Percentiles rank a stretch among this genome's conserved stretches.
Evolutionary conservation across 108 stramenopile species (phyloP).

Genomic region (Skeletonema menzelii): DNA sequence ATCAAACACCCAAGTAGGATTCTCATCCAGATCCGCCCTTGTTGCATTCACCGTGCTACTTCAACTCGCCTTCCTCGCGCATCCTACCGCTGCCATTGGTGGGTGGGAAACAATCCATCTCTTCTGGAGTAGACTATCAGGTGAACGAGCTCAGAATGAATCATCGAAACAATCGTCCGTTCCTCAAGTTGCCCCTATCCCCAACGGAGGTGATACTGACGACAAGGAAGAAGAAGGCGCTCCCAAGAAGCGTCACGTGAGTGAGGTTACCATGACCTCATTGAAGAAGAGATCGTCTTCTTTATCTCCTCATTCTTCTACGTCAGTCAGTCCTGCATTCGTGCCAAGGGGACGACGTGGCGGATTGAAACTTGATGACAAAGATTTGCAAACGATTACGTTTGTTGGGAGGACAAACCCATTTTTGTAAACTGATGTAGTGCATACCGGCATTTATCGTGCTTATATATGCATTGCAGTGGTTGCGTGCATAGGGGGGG

Average conservation of each 20-base stretch:
- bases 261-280: constrained; percentile 20
- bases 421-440: constrained; percentile 8
- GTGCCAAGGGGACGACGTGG: not conserved
- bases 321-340: not conserved
- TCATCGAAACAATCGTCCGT: not conserved
- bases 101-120: constrained; percentile 10
- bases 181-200: constrained; percentile 2
- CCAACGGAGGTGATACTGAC: not conserved
- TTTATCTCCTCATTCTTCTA: not conserved
- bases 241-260: constrained; percentile 15
- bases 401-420: constrained; percentile 16
- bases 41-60: not conserved
- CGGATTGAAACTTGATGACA: constrained; percentile 11
- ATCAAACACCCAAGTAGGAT: not conserved
- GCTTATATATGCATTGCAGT: not conserved
- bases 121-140: not conserved
- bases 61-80: not conserved
- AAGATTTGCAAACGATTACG: constrained; percentile 13
- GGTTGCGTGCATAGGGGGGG: not conserved
- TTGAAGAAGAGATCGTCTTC: not conserved
- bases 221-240: not conserved
- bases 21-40: not conserved
- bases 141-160: not conserved
- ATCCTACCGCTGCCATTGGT: constrained; percentile 14
- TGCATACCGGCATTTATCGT: too few relatives aligned